Evolutionary conservation across 768 basidiomycete genomes (phyloP), one percentile per base, ranked within the genome.

Genomic region (Hirschioporus abietinus): DNA sequence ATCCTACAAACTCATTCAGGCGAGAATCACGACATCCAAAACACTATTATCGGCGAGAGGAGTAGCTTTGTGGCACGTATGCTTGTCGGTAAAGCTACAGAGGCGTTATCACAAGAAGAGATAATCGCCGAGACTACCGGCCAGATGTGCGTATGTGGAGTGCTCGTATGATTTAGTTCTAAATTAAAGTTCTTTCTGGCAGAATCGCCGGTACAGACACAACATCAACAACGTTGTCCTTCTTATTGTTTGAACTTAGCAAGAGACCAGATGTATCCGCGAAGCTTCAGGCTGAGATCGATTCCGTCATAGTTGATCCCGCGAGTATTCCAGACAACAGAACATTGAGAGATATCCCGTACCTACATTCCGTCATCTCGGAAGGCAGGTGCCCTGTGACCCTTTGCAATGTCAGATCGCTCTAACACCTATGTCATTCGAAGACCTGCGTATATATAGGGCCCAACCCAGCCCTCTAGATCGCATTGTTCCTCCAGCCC

Each of bases 131-230:
- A 93, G 75, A 81, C 86, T 69, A 92, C 92, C 87, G 91, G 89
- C 20, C 91, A 93, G 70, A 77, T 91, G 91, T 92, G 74, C 60
- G 85, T 77, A 23, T 63, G 10, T 30, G 18, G 23, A 66, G n/a
- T 52, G 2, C 42, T 52, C 12, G 42, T 52, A 12, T 5, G 42
- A 3, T 52, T 52, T 35, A 20, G 35, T 20, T 15, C 24, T n/a
- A 1, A 34, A 24, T 35, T 18, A 17, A 18, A 34, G 26, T 59
- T 63, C 17, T 61, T 64, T 17, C 25, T 9, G 68, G 17, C 23
- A 93, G 92, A 74, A 84, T 93, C 66, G 92, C 91, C 64, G 91
- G 88, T 35, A 84, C 89, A 24, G 91, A 93, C 72, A 92, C 92
- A 0, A 88, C 88, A 6, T 89, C 91, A 0, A 90, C 86, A 42